Base-by-base conservation (phyloP, 805 yeast species). In the Candida incommunis region DNA sequence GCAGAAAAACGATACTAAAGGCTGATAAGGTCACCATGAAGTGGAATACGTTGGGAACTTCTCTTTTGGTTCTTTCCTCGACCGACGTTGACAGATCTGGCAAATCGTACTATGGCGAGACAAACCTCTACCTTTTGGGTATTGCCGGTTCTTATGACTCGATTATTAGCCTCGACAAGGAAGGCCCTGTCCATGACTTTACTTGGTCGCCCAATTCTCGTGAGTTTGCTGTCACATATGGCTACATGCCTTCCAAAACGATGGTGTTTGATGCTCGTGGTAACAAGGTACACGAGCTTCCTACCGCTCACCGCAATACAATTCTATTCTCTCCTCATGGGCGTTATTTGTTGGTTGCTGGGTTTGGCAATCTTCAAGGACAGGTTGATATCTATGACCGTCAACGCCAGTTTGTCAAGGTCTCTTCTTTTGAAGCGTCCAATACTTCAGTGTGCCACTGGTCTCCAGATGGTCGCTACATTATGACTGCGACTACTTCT, bases 301-400 rank as follows among this genome's bases (percentile, higher is more conserved):
- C 95, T 21, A 80, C 83, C 34, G 83, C 84, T 41, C 81, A 96
- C 45, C 80, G 92, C 61, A 92, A 92, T 66, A 85, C 96, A 24
- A 76, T 92, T 52, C 65, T 81, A 51, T 92, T 84, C 63, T 87
- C 97, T 5, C 98, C 98, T 4, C 94, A 88, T 58, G 96, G 94
- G 31, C 77, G 84, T 54, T 90, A 78, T 56, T 80, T 94, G 43
- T 69, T 92, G 49, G 90, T 88, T 50, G 97, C 96, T 7, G 99
- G 99, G 2, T 92, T 92, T 65, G 99, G 99, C 56, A 92, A 92
- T 64, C 74, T 92, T 61, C 96, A 90, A 68, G 99, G 99, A 49
- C 78, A 88, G 15, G 94, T 92, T 47, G 97, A 94, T 61, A 81
- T 92, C 49, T 79, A 87, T 60, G 98, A 92, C 68, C 82, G 96